phyloP scores from a whole-genome alignment of 768 basidiomycete genomes.

The Gymnopilus dilepis region DNA sequence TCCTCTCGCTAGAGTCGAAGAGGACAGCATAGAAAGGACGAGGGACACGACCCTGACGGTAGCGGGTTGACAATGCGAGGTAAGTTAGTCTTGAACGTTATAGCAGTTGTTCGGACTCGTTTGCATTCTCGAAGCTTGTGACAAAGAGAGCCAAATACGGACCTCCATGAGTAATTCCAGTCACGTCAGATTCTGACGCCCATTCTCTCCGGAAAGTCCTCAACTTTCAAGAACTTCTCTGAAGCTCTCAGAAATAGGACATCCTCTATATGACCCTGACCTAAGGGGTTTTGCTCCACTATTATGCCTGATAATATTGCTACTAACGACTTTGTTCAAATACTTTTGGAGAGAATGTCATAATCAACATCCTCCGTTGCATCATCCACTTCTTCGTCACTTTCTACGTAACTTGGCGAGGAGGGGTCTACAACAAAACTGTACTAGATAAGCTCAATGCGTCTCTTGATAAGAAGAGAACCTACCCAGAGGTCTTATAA shows the following conservation, averaged over 20 bases:
- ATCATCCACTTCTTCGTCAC: slow-evolving; percentile 30
- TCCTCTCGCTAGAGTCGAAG: slow-evolving; percentile 48
- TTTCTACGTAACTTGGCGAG: slow-evolving; percentile 49
- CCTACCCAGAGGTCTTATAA: slow-evolving; percentile 62
- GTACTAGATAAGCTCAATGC: background rate
- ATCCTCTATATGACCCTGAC: too few relatives aligned
- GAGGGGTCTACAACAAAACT: slow-evolving; percentile 61
- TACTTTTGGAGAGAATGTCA: slow-evolving; percentile 46
- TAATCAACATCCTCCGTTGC: slow-evolving; percentile 46
- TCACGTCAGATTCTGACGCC: too few relatives aligned
- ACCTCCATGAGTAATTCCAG: background rate
- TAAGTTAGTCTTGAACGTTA: background rate
- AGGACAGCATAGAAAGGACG: slow-evolving; percentile 40
- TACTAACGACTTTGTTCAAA: slow-evolving; percentile 9
- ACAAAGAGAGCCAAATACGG: slow-evolving; percentile 14
- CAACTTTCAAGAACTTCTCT: too few relatives aligned
- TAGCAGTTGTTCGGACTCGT: background rate
- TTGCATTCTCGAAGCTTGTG: slow-evolving; percentile 7
- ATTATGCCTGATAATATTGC: too few relatives aligned
- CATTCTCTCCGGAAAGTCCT: too few relatives aligned
- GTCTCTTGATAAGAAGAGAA: background rate
- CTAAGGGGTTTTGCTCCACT: too few relatives aligned
- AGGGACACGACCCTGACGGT: background rate
- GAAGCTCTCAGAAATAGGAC: too few relatives aligned
- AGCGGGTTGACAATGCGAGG: background rate